Base-by-base conservation (phyloP, 306 rosid genomes). In the Vigna nakashimae region DNA sequence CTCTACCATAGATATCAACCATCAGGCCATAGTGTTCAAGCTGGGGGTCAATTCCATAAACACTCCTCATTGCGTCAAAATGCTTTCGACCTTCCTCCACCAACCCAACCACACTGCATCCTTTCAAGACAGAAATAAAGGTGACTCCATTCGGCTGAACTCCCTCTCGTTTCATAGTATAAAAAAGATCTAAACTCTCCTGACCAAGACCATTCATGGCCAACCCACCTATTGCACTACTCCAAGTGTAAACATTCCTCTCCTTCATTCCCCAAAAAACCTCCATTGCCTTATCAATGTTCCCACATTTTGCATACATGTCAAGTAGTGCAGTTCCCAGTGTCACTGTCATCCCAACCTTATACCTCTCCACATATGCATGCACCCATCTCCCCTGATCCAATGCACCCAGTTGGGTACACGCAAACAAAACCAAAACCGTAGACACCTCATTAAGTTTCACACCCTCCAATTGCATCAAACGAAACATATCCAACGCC, bases 371-470 rank as follows among this genome's bases (percentile, higher is more conserved):
- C 3, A 88, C 78, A 82, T 84, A 86, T 2, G 86, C 86, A 80
- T 91, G 87, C 0, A 88, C 92, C 89, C 92, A 89, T 78, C 85
- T 83, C 30, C 93, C 93, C 36, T 86, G 89, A 82, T 88, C 91
- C 84, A 89, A 72, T 15, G 89, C 90, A 24, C 90, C 92, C 67
- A 84, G 75, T 52, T 83, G 90, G 7, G 88, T 79, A 26, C 93
- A 87, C 0, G 88, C 88, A 0, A 86, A 78, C 58, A 91, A 65
- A n/a, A 89, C 88, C 1, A 84, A 86, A 79, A 88, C 92, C 92
- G 89, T 84, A 58, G 86, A 84, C 51, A 86, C 89, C 83, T 83
- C 90, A 86, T 84, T 82, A 18, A 91, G 77, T 72, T 77, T 83
- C 28, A 91, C 87, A 78, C 88, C 88, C 80, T 84, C 88, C 68